Base-by-base conservation (phyloP, 805 yeast species). In the Starmerella asiatica region DNA sequence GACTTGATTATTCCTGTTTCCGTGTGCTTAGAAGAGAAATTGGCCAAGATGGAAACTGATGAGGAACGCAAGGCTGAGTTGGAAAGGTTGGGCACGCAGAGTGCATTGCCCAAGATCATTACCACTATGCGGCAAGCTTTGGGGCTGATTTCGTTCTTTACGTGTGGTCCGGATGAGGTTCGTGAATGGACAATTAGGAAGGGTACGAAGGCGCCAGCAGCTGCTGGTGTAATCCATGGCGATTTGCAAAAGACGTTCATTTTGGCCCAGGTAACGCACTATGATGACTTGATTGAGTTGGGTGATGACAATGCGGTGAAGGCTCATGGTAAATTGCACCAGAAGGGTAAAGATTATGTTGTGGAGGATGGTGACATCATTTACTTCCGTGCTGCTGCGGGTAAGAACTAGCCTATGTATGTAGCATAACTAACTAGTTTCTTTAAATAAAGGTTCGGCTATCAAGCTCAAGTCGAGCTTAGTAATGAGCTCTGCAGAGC, bases 181-280 rank as follows among this genome's bases (percentile, higher is more conserved):
- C 79, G 96, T 62, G 96, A 93, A 64, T 91, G 98, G 98, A 91
- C 98, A 27, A 76, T 91, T 48, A 76, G 97, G 64, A 68, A 70
- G 52, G 93, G 93, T 53, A 80, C 88, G 34, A 78, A 82, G 53
- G 96, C 96, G 39, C 98, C 98, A n/a, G 85, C 81, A 57, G 97
- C 98, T 33, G 98, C 98, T 18, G 97, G 96, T 60, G 94, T 91
- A 33, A 88, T 88, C 55, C 98, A 91, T 63, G 81, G 86, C 29
- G 98, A 88, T 65, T 73, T 88, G 60, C 86, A 83, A 72, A 82
- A 79, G 61, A 88, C 97, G 18, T 91, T 91, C 60, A 85, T 91
- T 55, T 75, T 84, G 54, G 98, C 97, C 33, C 85, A 84, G 61
- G 80, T 91, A 49, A 84, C 84, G 56, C 86, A 84, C 56, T 91